Conservation (phyloP, 345 rosid species). For the Eucalyptus urophylla region DNA sequence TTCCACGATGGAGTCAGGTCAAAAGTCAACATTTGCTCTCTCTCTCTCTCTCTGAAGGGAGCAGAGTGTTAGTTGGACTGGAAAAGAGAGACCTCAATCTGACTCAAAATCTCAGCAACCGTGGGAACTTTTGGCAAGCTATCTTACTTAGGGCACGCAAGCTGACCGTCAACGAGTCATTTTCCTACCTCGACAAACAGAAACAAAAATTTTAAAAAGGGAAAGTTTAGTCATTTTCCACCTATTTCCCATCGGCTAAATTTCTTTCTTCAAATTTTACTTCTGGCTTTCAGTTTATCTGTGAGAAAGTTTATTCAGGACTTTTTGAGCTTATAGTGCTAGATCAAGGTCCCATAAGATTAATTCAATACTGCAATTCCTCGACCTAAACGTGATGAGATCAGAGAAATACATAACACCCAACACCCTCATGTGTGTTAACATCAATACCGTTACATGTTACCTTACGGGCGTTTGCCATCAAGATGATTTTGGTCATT, state of each 20-base stretch:
- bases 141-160: background rate
- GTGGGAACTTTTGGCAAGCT: background rate
- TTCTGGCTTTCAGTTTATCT: background rate
- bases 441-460: background rate
- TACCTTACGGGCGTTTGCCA: background rate
- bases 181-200: background rate
- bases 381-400: background rate
- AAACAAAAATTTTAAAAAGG: background rate
- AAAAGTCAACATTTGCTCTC: background rate
- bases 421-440: background rate
- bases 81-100: background rate
- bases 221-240: background rate
- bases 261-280: background rate
- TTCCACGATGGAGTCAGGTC: background rate
- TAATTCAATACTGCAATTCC: background rate
- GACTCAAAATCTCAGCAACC: background rate
- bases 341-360: background rate
- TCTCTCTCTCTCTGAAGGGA: background rate
- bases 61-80: background rate
- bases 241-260: background rate
- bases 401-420: background rate
- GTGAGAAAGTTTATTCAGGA: background rate
- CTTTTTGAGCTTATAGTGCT: background rate
- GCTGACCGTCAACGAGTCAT: background rate
- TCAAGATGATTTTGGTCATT: background rate